Base-by-base conservation (phyloP, 1,284 basidiomycete genomes). In the Tylopilus sp. region DNA sequence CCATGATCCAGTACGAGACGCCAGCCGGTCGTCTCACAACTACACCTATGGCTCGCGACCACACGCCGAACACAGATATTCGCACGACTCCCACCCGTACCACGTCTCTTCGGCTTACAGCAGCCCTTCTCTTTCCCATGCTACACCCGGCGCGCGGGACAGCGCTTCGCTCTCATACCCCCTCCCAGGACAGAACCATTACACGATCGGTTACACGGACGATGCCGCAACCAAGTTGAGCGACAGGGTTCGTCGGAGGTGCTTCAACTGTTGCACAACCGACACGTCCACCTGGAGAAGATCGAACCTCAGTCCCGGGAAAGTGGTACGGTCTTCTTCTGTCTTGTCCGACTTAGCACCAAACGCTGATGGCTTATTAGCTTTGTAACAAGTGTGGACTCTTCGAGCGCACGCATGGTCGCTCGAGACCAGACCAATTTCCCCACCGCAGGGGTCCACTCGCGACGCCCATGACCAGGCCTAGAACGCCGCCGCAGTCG, bases 381-480 rank as follows among this genome's bases (percentile, higher is more conserved):
- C 75, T 90, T n/a, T 90, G 87, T 72, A 90, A 90, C 75, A 90
- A 90, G 62, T 90, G 87, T 60, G 87, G 87, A 19, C 70, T 90
- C 9, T 90, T 90, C 59, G 87, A 90, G 65, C 80, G 87, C 47
- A 90, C 88, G 0, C 87, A 90, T 65, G 85, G 84, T 16, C 78
- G 86, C 16, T 83, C 87, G 12, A 74, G 88, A 37, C 86, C 86
- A 0, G 86, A 88, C 52, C 87, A 89, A 59, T 89, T 89, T 66
- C 86, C 85, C 12, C 85, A 87, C 71, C 86, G 86, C 59, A 77
- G 86, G 31, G 86, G 85, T 1, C 83, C 85, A 1, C 70, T 86
- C 35, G 76, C 82, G 15, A 65, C 70, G 29, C 60, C 66, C 35
- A 59, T 69, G 54, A 47, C 54, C 36, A 55, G 66, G 48, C 56